Evolutionary conservation across 2,329 filamentous ascomycete genomes (phyloP), one percentile per base, ranked within the genome.

Genomic region (Fusarium caatingaense): DNA sequence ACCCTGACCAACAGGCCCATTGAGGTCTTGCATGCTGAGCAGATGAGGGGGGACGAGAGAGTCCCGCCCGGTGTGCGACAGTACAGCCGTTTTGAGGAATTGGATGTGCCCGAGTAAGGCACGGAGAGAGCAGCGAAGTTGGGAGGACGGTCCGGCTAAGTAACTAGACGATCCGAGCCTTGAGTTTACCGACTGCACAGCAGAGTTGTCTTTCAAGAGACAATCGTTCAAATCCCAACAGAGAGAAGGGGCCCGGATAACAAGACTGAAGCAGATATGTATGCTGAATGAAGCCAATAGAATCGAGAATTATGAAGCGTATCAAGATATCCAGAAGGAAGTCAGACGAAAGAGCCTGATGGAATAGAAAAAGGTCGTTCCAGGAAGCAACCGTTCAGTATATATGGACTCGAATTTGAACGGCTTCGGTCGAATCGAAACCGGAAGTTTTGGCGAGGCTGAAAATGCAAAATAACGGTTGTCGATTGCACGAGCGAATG

Each of bases 1-100:
- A 47, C 75, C 75, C 58, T 79, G 78, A 76, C 83, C 86, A 71
- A 88, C 85, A 73, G 87, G 85, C 73, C 86, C 85, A 76, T 92
- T 90, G 82, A 93, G 89, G 83, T 93, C 92, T 88, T 97, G 94
- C 94, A 98, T 98, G 83, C 89, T 90, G 85, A 95, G 89, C 79
- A 93, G 87, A 86, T 94, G 92, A 87, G 91, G 91, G 84, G 91
- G 93, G 91, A 93, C 90, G 85, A 93, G 88, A 81, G 86, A 91
- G 92, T 95, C 93, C 92, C 91, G 89, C 84, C 89, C 84, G 82
- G 86, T 85, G 82, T 91, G 89, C 82, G 91, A 92, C 85, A 93
- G 84, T 80, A 93, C 89, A 86, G 92, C 92, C 92, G 92, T 94
- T 88, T 88, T 94, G 91, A 86, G 83, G 78, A 88, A 86, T 71